phyloP scores from a whole-genome alignment of 2,329 filamentous ascomycete genomes.

The Colletotrichum acutatum region DNA sequence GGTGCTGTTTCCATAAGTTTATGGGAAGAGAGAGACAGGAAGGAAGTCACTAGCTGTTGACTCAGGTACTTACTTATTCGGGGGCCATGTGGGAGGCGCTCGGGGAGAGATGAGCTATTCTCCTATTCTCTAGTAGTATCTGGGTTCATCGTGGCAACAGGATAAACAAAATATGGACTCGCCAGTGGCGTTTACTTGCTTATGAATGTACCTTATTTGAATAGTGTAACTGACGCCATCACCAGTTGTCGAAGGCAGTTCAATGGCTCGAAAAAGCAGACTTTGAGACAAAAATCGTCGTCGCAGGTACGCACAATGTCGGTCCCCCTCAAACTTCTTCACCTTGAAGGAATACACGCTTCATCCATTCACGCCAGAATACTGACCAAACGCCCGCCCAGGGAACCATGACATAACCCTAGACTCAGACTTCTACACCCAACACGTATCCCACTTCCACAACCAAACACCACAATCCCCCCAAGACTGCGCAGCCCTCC shows the following conservation, averaged over 20 bases:
- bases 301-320: constrained; percentile 64
- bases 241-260: constrained; percentile 66
- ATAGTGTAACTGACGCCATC: background rate
- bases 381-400: constrained; percentile 42
- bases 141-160: constrained; percentile 12
- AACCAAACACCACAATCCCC: constrained; percentile 65
- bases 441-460: constrained; percentile 65
- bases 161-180: background rate
- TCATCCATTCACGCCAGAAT: background rate
- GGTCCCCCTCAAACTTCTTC: background rate
- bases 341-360: background rate
- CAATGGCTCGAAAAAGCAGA: constrained; percentile 75
- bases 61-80: background rate
- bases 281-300: constrained; percentile 77
- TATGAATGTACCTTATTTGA: background rate
- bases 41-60: constrained; percentile 9
- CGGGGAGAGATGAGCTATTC: constrained; percentile 4
- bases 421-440: constrained; percentile 69
- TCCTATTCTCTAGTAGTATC: background rate
- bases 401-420: constrained; percentile 83
- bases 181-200: background rate
- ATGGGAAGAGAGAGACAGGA: background rate
- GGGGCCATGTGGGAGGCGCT: constrained; percentile 16
- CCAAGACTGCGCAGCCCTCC: constrained; percentile 62
- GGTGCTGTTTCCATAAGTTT: background rate